Evolutionary conservation across 2,329 filamentous ascomycete genomes (phyloP), one percentile per base, ranked within the genome.

Genomic region (Sclerotinia glacialis): DNA sequence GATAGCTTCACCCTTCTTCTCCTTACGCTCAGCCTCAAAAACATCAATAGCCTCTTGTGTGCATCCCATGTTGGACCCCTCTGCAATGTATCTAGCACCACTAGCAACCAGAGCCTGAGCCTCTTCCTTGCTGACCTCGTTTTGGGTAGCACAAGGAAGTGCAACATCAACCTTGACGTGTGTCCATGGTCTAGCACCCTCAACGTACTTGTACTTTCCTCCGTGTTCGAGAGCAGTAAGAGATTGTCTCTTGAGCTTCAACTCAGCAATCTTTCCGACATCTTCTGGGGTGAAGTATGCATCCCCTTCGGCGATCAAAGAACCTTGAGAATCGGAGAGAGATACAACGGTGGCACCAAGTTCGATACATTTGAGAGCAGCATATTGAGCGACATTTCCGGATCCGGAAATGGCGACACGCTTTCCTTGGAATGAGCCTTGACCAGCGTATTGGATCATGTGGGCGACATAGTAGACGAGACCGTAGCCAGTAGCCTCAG

Each of bases 31-130:
- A 23, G 84, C 85, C 86, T 98, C 94, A 78, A 98, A 98, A 72
- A 92, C 83, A 76, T 97, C 91, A 76, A 99, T 97, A 73, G 94
- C 94, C 72, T 91, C 93, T 81, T 95, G 92, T 44, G 93, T 97
- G 85, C 93, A 97, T 71, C 95, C 95, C 95, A 99, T 98, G 87
- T 98, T 98, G 81, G 90, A 95, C 67, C 95, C 95, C 83, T 99
- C 95, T 67, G 95, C 95, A 72, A 98, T 89, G 83, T 92, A 96
- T 78, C 89, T 87, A 77, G 85, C 86, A 72, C 94, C 94, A 68
- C 85, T 85, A 60, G 84, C 84, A 68, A 97, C 86, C 54, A 98
- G 86, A 23, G 86, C 87, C 82, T 92, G 83, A 64, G 93, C 95
- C 84, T 99, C 95, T 75, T 95, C 92, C 77, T 89, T 88, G 77